phyloP scores from a whole-genome alignment of 306 rosid species.

The Sechiopsis laciniata region DNA sequence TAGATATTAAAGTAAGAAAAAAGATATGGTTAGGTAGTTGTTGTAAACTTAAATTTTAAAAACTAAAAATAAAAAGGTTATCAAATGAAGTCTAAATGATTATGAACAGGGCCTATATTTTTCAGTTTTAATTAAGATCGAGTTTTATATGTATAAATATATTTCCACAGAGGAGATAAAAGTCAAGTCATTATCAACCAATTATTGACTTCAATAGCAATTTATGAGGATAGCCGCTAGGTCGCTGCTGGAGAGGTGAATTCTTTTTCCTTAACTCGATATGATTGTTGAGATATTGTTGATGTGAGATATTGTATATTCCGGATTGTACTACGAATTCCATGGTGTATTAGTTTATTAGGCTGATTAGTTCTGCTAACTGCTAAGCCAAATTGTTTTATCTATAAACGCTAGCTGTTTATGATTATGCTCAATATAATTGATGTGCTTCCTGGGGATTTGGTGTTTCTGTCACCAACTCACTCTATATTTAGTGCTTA shows the following conservation, averaged over 20 bases:
- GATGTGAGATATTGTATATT: not conserved
- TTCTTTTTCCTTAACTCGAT: not conserved
- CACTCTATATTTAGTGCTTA: not conserved
- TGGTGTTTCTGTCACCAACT: conserved; percentile 4
- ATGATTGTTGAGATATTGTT: not conserved
- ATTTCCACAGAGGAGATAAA: too few species aligned
- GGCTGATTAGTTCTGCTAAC: not conserved
- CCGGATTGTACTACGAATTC: not conserved
- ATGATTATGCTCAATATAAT: not conserved
- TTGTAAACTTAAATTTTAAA: too few species aligned
- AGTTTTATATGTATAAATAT: too few species aligned
- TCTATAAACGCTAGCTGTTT: not conserved
- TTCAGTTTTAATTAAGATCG: too few species aligned
- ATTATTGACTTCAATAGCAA: too few species aligned
- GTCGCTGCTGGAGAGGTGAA: conserved; percentile 77
- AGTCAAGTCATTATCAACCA: too few species aligned
- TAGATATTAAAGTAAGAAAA: too few species aligned
- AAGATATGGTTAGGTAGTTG: too few species aligned
- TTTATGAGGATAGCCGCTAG: too few species aligned
- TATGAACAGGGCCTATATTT: too few species aligned
- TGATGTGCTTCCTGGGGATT: not conserved
- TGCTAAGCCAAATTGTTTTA: not conserved
- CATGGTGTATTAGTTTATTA: not conserved
- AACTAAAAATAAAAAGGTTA: too few species aligned
- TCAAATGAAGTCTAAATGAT: too few species aligned